Percentiles rank a stretch among this genome's conserved stretches.
Conservation (phyloP, 306 rosid genomes). For the Cicer bijugum region DNA sequence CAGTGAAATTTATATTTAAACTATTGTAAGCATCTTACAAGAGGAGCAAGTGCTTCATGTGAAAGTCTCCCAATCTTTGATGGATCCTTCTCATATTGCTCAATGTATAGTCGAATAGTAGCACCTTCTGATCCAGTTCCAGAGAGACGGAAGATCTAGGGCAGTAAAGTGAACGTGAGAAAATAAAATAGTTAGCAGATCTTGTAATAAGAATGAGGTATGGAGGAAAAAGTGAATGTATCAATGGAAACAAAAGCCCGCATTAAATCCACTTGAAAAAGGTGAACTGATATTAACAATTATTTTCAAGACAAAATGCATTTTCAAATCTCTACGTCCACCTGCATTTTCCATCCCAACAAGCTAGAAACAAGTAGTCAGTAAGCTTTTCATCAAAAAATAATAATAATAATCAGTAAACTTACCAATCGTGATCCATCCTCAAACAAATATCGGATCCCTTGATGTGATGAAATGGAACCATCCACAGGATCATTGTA, state of each 20-base stretch:
- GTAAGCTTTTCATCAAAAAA: conserved; percentile 39
- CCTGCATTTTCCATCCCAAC: conserved; percentile 7
- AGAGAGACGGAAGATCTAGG: conserved; percentile 92
- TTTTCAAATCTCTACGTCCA: conserved; percentile 30
- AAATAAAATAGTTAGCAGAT: conserved; percentile 22
- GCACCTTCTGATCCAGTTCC: conserved; percentile 99
- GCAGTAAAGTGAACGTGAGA: conserved; percentile 22
- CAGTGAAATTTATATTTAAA: conserved; percentile 2
- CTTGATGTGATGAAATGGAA: conserved; percentile 92
- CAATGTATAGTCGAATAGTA: conserved; percentile 92
- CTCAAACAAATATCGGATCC: conserved; percentile 93
- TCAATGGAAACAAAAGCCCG: conserved; percentile 5
- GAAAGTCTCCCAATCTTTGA: conserved; percentile 86
- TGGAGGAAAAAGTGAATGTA: background rate
- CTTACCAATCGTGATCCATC: conserved; percentile 99
- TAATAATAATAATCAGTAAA: conserved; percentile 23
- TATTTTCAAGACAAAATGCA: background rate
- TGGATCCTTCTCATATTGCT: conserved; percentile 94
- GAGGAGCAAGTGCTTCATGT: conserved; percentile 90
- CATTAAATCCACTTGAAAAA: conserved; percentile 14
- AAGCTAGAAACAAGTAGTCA: conserved; percentile 23
- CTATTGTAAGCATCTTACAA: conserved; percentile 58
- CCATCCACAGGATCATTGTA: conserved; percentile 96
- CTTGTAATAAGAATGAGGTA: background rate
- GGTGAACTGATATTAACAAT: conserved; percentile 7